Conservation (phyloP, 179 eudicot genomes). For the Beta macrorhiza region DNA sequence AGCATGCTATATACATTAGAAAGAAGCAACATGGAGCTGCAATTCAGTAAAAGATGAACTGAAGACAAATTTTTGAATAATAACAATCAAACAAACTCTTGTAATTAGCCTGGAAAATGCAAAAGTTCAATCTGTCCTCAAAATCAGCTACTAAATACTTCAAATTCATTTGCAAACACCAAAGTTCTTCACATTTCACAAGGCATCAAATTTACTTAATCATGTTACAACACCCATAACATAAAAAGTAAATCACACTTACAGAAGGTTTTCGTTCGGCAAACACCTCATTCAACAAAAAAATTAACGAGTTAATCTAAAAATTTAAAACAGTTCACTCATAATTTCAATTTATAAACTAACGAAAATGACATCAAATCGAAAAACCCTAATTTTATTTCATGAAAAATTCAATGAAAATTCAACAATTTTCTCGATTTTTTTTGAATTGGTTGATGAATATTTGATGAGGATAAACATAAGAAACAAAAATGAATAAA, state of each 20-base stretch:
- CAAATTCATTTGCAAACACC: not conserved
- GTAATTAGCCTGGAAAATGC: not conserved
- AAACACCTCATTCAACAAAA: constrained; percentile 39
- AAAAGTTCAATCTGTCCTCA: not conserved
- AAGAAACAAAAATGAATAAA: not conserved
- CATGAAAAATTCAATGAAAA: no score
- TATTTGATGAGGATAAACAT: no score
- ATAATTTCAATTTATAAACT: not conserved
- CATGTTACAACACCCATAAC: not conserved
- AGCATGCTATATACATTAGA: no score
- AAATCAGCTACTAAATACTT: not conserved
- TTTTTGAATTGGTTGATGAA: not conserved
- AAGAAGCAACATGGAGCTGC: not conserved
- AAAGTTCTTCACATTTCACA: not conserved
- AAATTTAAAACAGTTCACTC: no score
- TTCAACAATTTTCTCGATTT: not conserved
- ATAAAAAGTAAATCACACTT: constrained; percentile 32
- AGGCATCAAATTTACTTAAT: not conserved
- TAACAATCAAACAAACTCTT: not conserved
- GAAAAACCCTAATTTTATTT: constrained; percentile 21
- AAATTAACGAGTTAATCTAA: no score
- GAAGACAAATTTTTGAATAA: no score
- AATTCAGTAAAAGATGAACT: no score
- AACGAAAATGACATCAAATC: not conserved
- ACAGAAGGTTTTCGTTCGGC: constrained; percentile 81